A percentile compares a stretch with the other conserved stretches of the same genome.
Evolutionary conservation across 129 eudicot species (phyloP).

Genomic region (Tanacetum coccineum): DNA sequence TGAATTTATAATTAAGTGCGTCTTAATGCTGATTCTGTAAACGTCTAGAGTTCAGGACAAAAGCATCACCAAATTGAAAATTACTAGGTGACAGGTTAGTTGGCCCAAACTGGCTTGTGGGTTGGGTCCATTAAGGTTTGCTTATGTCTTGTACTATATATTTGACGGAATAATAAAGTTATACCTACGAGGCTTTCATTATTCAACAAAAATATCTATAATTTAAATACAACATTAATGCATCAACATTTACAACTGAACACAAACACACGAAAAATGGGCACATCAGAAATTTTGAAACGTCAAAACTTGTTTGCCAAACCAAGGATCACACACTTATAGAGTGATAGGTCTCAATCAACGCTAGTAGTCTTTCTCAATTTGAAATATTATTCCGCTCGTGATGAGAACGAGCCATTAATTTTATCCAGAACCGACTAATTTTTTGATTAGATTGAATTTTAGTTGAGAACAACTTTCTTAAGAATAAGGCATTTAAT

Average conservation of each 20-base stretch:
- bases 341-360: neutral
- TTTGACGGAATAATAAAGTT: no score
- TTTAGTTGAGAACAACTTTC: conserved; percentile 1
- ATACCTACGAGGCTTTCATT: no score
- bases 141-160: no score
- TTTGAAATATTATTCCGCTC: neutral
- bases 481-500: neutral
- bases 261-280: neutral
- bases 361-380: neutral
- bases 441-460: neutral
- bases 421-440: neutral
- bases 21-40: neutral
- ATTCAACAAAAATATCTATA: neutral
- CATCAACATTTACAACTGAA: neutral
- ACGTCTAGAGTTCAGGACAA: neutral
- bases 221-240: neutral
- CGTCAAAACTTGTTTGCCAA: neutral
- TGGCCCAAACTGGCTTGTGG: no score
- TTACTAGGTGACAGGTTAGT: no score
- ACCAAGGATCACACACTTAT: neutral
- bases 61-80: neutral
- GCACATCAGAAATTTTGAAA: neutral
- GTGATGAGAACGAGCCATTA: neutral
- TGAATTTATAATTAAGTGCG: neutral
- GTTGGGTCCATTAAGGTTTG: no score